Evolutionary conservation across 805 yeast genomes (phyloP).

Genomic region (Osmozyma mogii): DNA sequence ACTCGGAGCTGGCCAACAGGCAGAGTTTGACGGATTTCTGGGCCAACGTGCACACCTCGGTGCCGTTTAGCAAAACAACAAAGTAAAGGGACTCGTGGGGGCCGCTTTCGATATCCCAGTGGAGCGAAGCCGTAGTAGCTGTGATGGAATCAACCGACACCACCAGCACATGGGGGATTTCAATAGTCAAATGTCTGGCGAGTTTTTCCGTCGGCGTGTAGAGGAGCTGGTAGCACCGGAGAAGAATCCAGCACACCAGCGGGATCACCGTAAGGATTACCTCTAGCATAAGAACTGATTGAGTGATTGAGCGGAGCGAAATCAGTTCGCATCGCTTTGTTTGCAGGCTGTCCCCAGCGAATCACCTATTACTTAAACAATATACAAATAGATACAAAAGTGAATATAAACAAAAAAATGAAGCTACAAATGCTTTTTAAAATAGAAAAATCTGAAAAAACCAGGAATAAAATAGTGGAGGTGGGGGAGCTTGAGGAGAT

Average conservation of each 20-base stretch:
- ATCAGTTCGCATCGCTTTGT: neutral
- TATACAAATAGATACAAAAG: too few relatives aligned
- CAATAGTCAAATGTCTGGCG: conserved; percentile 39
- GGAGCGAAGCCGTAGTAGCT: conserved; percentile 37
- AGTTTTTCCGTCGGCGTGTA: conserved; percentile 41
- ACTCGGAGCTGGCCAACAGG: conserved; percentile 17
- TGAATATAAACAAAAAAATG: too few relatives aligned
- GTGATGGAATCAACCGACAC: conserved; percentile 50
- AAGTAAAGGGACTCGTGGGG: conserved; percentile 26
- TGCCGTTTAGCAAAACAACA: conserved; percentile 25
- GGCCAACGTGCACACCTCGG: conserved; percentile 29
- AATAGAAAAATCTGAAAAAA: too few relatives aligned
- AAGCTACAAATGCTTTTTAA: too few relatives aligned
- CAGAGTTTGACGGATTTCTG: conserved; percentile 28
- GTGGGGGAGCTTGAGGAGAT: too few relatives aligned
- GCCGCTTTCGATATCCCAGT: conserved; percentile 33
- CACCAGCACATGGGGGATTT: conserved; percentile 48
- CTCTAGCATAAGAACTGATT: conserved; percentile 19
- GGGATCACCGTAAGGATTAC: conserved; percentile 25
- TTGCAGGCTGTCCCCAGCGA: neutral
- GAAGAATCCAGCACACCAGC: conserved; percentile 32
- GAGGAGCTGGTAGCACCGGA: conserved; percentile 29
- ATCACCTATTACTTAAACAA: too few relatives aligned
- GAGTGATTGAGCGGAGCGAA: neutral
- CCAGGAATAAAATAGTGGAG: too few relatives aligned